phyloP scores from a whole-genome alignment of 2,329 filamentous ascomycete species.

The Sarocladium oryzae region DNA sequence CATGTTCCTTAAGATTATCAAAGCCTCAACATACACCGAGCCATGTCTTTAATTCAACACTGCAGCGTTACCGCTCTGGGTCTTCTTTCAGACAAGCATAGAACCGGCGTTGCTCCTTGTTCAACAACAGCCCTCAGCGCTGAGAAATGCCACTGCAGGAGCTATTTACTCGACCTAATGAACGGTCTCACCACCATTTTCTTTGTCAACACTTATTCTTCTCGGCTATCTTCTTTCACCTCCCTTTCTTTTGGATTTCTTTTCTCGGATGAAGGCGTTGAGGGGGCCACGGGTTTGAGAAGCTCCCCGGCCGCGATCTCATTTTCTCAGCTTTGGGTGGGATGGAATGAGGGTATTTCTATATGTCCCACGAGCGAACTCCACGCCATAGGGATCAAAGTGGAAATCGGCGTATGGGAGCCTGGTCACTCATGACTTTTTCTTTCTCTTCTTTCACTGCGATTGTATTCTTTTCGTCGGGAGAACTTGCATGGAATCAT shows the following conservation, averaged over 20 bases:
- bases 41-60: neutral
- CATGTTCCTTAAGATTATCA: neutral
- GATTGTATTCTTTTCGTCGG: neutral
- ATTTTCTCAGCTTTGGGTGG: neutral
- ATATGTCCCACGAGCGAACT: neutral
- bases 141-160: neutral
- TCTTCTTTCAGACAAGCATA: neutral
- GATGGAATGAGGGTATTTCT: neutral
- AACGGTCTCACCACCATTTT: neutral
- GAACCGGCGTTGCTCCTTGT: conserved; percentile 6
- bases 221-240: neutral
- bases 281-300: neutral
- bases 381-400: neutral
- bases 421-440: neutral
- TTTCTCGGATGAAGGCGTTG: neutral
- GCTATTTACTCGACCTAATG: neutral
- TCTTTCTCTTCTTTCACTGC: neutral
- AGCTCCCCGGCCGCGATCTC: neutral
- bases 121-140: neutral
- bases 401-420: neutral
- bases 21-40: neutral
- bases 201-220: conserved; percentile 1
- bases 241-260: neutral
- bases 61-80: neutral
- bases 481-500: neutral